These are phyloP conservation scores for Cladobotryum mycophilum DNA, from an alignment of 2,329 filamentous ascomycete species.

Conservation along the genomic window DNA sequence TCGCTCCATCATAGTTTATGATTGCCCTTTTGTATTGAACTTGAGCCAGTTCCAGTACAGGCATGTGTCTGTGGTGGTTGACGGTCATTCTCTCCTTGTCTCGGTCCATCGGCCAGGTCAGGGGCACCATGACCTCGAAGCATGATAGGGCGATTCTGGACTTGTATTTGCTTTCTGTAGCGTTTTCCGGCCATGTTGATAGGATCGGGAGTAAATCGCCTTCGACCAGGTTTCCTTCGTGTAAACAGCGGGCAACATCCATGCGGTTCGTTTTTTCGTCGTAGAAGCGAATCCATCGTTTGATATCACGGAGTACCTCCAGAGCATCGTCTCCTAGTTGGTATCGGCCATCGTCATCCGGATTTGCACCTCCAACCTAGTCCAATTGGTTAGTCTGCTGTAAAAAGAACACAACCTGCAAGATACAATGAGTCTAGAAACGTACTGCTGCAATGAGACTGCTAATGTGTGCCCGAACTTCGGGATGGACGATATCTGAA, in stretches of 20 bases:
- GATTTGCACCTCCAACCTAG: slow-evolving; percentile 77
- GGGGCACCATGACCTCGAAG: slow-evolving; percentile 80
- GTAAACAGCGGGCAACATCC: slow-evolving; percentile 88
- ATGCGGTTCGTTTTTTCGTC: slow-evolving; percentile 90
- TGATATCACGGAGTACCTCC: slow-evolving; percentile 85
- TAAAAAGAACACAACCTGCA: background rate
- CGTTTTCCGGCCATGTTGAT: slow-evolving; percentile 69
- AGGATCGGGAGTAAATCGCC: slow-evolving; percentile 88
- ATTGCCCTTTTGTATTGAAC: slow-evolving; percentile 84
- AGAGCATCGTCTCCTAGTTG: slow-evolving; percentile 88
- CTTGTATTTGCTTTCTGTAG: slow-evolving; percentile 66
- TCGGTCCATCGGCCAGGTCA: slow-evolving; percentile 89
- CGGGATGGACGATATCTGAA: slow-evolving; percentile 70
- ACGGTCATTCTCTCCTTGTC: slow-evolving; percentile 76
- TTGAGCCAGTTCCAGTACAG: slow-evolving; percentile 82
- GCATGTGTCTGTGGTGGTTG: slow-evolving; percentile 88
- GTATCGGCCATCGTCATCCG: slow-evolving; percentile 75
- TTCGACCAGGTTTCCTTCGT: slow-evolving; percentile 85
- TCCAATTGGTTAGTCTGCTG: slow-evolving; percentile 13
- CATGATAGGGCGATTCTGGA: slow-evolving; percentile 76
- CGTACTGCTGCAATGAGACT: slow-evolving; percentile 88
- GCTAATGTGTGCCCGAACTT: slow-evolving; percentile 88
- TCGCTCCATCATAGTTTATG: slow-evolving; percentile 72
- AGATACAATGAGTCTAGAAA: slow-evolving; percentile 25
- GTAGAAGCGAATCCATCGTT: slow-evolving; percentile 91